Percentiles rank a stretch among this genome's conserved stretches.
These are phyloP conservation scores for Trametes cingulata DNA, from an alignment of 768 basidiomycete species.

Conservation along the genomic window DNA sequence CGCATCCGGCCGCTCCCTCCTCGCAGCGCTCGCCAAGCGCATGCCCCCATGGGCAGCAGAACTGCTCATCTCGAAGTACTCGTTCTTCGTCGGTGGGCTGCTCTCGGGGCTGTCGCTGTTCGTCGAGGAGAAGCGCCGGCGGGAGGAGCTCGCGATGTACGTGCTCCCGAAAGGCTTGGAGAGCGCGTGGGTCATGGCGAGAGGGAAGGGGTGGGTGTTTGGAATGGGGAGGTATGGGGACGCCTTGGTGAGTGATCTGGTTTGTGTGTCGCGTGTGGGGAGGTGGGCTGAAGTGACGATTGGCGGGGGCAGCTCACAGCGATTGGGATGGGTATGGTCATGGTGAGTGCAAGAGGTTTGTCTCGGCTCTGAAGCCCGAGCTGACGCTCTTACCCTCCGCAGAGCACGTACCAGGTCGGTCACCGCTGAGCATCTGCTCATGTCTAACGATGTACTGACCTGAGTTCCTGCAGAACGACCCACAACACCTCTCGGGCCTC, in stretches of 20 bases:
- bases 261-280: neutral
- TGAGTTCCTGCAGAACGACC: constrained; percentile 52
- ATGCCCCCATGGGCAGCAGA: constrained; percentile 46
- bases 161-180: constrained; percentile 88
- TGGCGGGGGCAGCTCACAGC: constrained; percentile 50
- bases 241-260: constrained; percentile 49
- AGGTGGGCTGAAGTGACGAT: neutral
- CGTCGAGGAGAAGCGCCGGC: constrained; percentile 84
- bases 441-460: neutral
- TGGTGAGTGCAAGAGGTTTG: constrained; percentile 50
- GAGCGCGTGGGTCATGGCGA: constrained; percentile 81
- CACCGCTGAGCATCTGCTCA: neutral
- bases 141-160: constrained; percentile 92
- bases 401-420: constrained; percentile 77
- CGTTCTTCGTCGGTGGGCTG: constrained; percentile 76
- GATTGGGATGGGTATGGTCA: constrained; percentile 89
- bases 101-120: constrained; percentile 76
- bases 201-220: constrained; percentile 76
- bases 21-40: constrained; percentile 32
- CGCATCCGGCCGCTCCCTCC: constrained; percentile 31
- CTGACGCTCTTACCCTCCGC: neutral
- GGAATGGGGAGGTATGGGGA: constrained; percentile 71
- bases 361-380: neutral
- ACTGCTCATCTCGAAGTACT: constrained; percentile 62
- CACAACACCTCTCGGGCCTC: constrained; percentile 78